Evolutionary conservation across 2,329 filamentous ascomycete genomes (phyloP).

Genomic region (Neofusicoccum kwambonambiense): DNA sequence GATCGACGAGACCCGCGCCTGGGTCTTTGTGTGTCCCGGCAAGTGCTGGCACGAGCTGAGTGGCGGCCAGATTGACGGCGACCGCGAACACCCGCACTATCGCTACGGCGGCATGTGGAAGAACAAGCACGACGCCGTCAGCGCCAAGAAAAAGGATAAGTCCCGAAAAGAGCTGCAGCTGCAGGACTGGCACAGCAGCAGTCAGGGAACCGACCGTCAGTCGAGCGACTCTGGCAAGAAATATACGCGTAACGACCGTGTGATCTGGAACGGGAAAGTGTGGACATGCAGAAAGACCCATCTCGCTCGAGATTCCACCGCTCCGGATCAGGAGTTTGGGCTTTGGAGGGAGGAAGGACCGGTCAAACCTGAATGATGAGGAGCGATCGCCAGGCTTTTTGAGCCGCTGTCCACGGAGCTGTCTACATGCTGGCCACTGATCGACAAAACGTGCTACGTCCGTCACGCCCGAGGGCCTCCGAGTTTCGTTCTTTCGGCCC

Average conservation of each 20-base stretch:
- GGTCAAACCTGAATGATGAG: neutral
- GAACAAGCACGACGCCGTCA: slow-evolving; percentile 41
- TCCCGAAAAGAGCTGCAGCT: neutral
- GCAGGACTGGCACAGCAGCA: neutral
- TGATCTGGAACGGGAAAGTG: neutral
- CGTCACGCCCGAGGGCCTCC: slow-evolving; percentile 5
- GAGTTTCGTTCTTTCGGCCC: slow-evolving; percentile 11
- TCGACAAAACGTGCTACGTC: neutral
- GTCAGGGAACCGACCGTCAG: neutral
- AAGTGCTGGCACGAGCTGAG: slow-evolving; percentile 44
- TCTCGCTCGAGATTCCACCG: neutral
- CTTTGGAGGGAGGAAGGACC: neutral
- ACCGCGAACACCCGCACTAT: slow-evolving; percentile 37
- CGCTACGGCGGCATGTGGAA: slow-evolving; percentile 23
- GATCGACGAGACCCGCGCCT: slow-evolving; percentile 39
- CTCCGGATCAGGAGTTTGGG: neutral
- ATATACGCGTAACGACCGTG: slow-evolving; percentile 7
- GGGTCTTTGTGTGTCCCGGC: slow-evolving; percentile 47
- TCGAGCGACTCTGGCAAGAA: neutral
- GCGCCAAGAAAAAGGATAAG: slow-evolving; percentile 35
- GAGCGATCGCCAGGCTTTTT: neutral
- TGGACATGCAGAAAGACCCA: slow-evolving; percentile 13
- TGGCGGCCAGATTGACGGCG: slow-evolving; percentile 45
- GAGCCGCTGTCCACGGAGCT: neutral
- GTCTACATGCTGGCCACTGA: neutral